A percentile compares a stretch with the other conserved stretches of the same genome.
These are phyloP conservation scores for Cylindrotheca fusiformis DNA, from an alignment of 108 stramenopile genomes.

Conservation along the genomic window DNA sequence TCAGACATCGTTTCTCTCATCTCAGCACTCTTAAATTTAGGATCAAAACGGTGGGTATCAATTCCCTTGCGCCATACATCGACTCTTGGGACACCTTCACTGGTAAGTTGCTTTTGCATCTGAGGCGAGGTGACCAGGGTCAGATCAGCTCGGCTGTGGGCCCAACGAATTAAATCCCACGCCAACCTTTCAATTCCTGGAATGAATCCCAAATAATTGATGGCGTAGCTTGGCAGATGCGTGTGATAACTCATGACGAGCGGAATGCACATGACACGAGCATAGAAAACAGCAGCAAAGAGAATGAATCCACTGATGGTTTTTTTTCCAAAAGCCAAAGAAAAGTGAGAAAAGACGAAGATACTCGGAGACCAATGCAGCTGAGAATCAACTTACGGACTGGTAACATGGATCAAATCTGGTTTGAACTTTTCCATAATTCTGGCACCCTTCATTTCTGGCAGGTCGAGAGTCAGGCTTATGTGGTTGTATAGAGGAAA, in stretches of 20 bases:
- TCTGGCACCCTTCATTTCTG: conserved; percentile 76
- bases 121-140: conserved; percentile 93
- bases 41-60: conserved; percentile 91
- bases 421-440: conserved; percentile 83
- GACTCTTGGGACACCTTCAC: conserved; percentile 86
- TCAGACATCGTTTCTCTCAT: conserved; percentile 83
- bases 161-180: conserved; percentile 73
- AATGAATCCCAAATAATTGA: conserved; percentile 80
- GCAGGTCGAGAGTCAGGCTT: conserved; percentile 82
- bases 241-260: conserved; percentile 94
- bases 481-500: conserved; percentile 95
- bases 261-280: conserved; percentile 77
- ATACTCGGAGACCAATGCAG: neutral
- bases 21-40: conserved; percentile 56
- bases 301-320: conserved; percentile 73
- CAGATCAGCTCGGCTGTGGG: conserved; percentile 88
- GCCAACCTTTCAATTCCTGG: conserved; percentile 76
- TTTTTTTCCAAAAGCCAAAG: neutral
- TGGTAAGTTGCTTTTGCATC: conserved; percentile 78
- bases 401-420: conserved; percentile 94
- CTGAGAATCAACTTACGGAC: conserved; percentile 59
- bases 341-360: neutral
- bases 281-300: conserved; percentile 82
- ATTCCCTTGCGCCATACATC: conserved; percentile 96
- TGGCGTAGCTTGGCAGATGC: conserved; percentile 88